A percentile compares a stretch with the other conserved stretches of the same genome.
Conservation (phyloP, 805 yeast genomes). For the Candida stauntonica region DNA sequence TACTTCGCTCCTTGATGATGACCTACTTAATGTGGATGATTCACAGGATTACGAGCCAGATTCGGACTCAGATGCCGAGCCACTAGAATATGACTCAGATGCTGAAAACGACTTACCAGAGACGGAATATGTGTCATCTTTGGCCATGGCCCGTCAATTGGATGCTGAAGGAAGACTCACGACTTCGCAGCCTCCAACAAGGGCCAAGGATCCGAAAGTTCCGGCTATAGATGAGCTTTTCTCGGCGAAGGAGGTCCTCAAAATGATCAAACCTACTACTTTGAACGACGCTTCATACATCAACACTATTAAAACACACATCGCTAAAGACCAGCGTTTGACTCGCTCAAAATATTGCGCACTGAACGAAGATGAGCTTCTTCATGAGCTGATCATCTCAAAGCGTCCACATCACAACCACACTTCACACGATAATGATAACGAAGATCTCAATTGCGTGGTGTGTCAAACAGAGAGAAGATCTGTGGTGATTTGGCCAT, state of each 20-base stretch:
- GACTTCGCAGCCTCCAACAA: neutral
- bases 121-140: constrained; percentile 13
- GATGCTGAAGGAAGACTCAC: constrained; percentile 3
- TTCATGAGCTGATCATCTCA: constrained; percentile 27
- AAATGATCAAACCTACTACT: constrained; percentile 28
- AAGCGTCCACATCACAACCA: constrained; percentile 21
- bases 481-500: constrained; percentile 87
- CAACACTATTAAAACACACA: constrained; percentile 18
- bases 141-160: constrained; percentile 12
- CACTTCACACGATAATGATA: neutral
- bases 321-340: constrained; percentile 23
- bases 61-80: constrained; percentile 25
- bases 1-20: constrained; percentile 3
- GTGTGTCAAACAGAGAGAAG: constrained; percentile 75
- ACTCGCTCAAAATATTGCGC: constrained; percentile 34
- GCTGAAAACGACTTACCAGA: constrained; percentile 25
- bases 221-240: constrained; percentile 20
- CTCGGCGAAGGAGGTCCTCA: constrained; percentile 23
- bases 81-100: constrained; percentile 31
- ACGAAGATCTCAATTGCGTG: constrained; percentile 53
- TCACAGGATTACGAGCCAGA: constrained; percentile 31
- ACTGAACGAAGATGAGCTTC: constrained; percentile 27
- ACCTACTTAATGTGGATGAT: constrained; percentile 27
- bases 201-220: neutral
- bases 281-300: constrained; percentile 16